Evolutionary conservation across 345 rosid species (phyloP).

Genomic region (Brassica carinata): DNA sequence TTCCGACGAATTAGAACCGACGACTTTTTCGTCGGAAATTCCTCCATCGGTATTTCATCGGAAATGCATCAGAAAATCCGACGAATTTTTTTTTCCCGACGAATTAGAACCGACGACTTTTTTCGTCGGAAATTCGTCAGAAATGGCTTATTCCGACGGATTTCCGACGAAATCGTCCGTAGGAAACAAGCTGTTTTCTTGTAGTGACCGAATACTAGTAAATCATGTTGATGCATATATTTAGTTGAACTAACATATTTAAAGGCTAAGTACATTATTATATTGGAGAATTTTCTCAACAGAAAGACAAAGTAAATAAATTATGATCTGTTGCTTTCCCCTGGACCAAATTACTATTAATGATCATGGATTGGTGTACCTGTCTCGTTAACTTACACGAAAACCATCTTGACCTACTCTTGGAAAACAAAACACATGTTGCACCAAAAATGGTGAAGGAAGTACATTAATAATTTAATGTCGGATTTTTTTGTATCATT

Average conservation of each 20-base stretch:
- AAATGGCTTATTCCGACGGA: too few relatives aligned
- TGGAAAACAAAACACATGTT: constrained; percentile 27
- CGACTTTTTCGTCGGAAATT: too few relatives aligned
- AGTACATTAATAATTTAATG: not conserved
- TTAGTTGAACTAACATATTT: constrained; percentile 27
- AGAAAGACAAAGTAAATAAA: not conserved
- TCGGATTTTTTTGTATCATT: not conserved
- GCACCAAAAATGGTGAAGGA: constrained; percentile 28
- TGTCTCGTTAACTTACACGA: constrained; percentile 37
- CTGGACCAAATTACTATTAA: constrained; percentile 21
- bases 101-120: too few relatives aligned
- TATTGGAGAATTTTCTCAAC: constrained; percentile 20
- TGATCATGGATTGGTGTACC: constrained; percentile 29
- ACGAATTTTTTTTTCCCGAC: too few relatives aligned
- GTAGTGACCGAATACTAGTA: not conserved
- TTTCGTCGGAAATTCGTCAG: too few relatives aligned
- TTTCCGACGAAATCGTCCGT: too few relatives aligned
- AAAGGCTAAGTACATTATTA: not conserved
- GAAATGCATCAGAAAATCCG: too few relatives aligned
- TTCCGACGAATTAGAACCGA: too few relatives aligned
- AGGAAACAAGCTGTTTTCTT: too few relatives aligned
- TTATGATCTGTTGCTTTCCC: constrained; percentile 21
- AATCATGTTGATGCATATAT: too few relatives aligned
- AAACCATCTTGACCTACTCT: constrained; percentile 22
- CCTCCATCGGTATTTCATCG: too few relatives aligned